A percentile compares a stretch with the other conserved stretches of the same genome.
Conservation (phyloP, 352 stramenopile genomes). For the Phytophthora pseudosyringae region DNA sequence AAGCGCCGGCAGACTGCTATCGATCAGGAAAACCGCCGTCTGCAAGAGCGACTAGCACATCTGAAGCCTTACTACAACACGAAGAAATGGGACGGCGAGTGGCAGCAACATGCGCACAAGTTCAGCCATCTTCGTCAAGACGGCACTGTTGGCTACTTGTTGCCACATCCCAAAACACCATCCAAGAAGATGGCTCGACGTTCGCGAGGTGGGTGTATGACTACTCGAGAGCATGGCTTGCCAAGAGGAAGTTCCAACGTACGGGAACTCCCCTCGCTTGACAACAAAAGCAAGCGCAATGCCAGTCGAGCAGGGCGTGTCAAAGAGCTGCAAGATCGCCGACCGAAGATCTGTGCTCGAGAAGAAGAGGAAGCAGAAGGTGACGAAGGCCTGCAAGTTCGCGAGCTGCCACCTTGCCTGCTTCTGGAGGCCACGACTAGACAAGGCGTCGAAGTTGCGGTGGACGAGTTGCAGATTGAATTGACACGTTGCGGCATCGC, state of each 20-base stretch:
- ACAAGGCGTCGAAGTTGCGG: conserved; percentile 57
- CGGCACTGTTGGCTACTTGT: conserved; percentile 70
- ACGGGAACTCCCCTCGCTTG: conserved; percentile 26
- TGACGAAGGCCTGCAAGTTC: conserved; percentile 34
- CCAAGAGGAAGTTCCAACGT: conserved; percentile 13
- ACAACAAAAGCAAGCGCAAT: conserved; percentile 15
- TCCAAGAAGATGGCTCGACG: conserved; percentile 15
- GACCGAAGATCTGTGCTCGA: background rate
- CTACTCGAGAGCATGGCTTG: conserved; percentile 12
- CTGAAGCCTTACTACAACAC: conserved; percentile 78
- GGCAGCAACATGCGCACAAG: conserved; percentile 59
- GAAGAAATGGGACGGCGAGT: conserved; percentile 78
- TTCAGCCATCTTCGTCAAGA: conserved; percentile 74
- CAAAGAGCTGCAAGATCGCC: conserved; percentile 14
- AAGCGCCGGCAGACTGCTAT: conserved; percentile 59
- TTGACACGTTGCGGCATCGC: conserved; percentile 25
- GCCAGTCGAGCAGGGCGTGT: conserved; percentile 27
- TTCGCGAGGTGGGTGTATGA: conserved; percentile 18
- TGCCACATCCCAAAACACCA: conserved; percentile 43
- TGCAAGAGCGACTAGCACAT: conserved; percentile 56
- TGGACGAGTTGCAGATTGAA: conserved; percentile 77
- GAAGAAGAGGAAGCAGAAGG: conserved; percentile 29
- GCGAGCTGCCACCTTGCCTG: conserved; percentile 43
- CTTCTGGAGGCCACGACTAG: conserved; percentile 73
- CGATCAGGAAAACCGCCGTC: conserved; percentile 65